Conservation (phyloP, 2,329 filamentous ascomycete species). For the Penicillium sp. region DNA sequence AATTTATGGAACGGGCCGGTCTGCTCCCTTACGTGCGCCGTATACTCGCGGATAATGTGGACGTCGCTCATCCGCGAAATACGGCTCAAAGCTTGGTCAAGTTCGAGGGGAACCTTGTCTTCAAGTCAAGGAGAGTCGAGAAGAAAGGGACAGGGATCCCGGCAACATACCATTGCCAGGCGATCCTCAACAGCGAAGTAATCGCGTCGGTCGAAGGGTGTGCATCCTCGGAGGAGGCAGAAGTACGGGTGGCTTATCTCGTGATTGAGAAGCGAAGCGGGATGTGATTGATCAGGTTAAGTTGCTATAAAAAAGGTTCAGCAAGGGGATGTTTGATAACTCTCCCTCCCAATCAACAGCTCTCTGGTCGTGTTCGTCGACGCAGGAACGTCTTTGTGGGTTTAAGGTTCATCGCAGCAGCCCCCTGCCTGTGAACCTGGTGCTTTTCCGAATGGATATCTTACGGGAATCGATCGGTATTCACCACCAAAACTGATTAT, state of each 20-base stretch:
- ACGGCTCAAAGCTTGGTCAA: conserved; percentile 61
- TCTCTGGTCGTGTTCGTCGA: too few relatives aligned
- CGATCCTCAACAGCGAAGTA: conserved; percentile 14
- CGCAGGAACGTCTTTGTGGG: too few relatives aligned
- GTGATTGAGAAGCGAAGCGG: not conserved
- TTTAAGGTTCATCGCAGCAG: too few relatives aligned
- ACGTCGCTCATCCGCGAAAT: conserved; percentile 65
- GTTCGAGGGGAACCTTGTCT: conserved; percentile 8
- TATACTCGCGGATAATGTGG: conserved; percentile 59
- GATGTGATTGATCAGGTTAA: too few relatives aligned
- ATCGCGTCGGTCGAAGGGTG: conserved; percentile 25
- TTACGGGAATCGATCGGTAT: too few relatives aligned
- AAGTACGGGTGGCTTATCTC: conserved; percentile 18
- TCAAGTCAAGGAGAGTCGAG: conserved; percentile 17
- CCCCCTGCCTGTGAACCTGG: too few relatives aligned
- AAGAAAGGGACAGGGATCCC: conserved; percentile 5
- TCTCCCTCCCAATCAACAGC: too few relatives aligned
- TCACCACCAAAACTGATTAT: too few relatives aligned
- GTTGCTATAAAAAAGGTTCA: too few relatives aligned
- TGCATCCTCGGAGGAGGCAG: conserved; percentile 30
- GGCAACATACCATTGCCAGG: conserved; percentile 24
- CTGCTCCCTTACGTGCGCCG: conserved; percentile 64
- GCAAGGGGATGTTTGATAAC: too few relatives aligned
- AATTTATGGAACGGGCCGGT: conserved; percentile 64
- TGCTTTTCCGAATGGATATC: too few relatives aligned